Conservation (phyloP, 345 rosid genomes). For the Diplotaxis tenuifolia region DNA sequence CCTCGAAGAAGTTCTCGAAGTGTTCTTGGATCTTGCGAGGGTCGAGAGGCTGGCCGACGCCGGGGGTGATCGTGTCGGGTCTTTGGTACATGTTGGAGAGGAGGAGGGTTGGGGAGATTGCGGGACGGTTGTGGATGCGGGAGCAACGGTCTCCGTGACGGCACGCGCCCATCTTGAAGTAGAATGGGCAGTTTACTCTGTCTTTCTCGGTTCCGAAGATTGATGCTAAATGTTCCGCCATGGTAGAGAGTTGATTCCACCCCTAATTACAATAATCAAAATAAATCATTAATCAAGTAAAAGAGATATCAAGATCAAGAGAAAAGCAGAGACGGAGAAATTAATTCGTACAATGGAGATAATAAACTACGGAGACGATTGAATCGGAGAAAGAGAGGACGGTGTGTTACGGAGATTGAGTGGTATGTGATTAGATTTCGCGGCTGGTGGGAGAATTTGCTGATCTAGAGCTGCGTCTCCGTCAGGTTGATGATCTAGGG, state of each 20-base stretch:
- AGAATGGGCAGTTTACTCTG: conserved; percentile 83
- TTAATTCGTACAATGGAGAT: too few species aligned
- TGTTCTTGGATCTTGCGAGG: conserved; percentile 78
- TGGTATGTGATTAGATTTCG: too few species aligned
- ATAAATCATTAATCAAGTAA: too few species aligned
- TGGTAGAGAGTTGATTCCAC: conserved; percentile 31
- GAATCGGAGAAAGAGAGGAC: too few species aligned
- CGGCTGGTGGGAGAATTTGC: too few species aligned
- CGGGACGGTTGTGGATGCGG: conserved; percentile 77
- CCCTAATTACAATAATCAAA: not conserved
- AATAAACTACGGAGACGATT: too few species aligned
- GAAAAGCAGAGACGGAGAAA: too few species aligned
- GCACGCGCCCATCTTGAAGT: conserved; percentile 87
- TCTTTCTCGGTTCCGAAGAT: conserved; percentile 80
- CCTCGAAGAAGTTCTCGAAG: conserved; percentile 86
- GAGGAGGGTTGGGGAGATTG: conserved; percentile 73
- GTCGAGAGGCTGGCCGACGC: conserved; percentile 65
- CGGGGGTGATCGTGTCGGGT: not conserved
- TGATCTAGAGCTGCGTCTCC: too few species aligned
- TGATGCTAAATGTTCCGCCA: conserved; percentile 52
- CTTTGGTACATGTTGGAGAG: conserved; percentile 50
- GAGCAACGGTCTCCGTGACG: conserved; percentile 94
- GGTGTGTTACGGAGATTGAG: too few species aligned
- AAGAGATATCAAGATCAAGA: too few species aligned
- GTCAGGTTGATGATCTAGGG: too few species aligned